A percentile compares a stretch with the other conserved stretches of the same genome.
Conservation (phyloP, 1,284 basidiomycete species). For the Hypsizygus ulmarius region DNA sequence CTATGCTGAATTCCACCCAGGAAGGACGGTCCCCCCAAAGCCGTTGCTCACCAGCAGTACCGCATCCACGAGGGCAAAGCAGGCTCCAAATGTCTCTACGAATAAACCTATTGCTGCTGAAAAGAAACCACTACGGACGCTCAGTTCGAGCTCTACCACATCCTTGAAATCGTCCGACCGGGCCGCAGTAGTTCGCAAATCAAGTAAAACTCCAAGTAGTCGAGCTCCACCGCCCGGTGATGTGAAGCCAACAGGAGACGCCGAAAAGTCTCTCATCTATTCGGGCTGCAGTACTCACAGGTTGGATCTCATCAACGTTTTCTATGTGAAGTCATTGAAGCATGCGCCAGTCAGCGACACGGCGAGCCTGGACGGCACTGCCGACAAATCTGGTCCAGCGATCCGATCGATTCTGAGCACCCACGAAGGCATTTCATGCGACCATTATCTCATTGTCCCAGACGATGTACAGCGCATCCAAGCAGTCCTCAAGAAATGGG, state of each 20-base stretch:
- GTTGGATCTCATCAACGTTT: conserved; percentile 20
- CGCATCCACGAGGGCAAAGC: conserved; percentile 16
- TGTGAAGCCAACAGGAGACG: not conserved
- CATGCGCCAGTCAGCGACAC: conserved; percentile 63
- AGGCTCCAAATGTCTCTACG: conserved; percentile 1
- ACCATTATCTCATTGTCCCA: conserved; percentile 46
- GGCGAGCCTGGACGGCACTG: conserved; percentile 47
- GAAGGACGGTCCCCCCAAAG: conserved; percentile 26
- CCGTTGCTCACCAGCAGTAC: conserved; percentile 18
- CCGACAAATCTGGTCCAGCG: conserved; percentile 65
- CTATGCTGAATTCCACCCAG: conserved; percentile 26
- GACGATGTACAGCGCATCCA: conserved; percentile 61
- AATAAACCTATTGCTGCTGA: not conserved
- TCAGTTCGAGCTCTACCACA: no score
- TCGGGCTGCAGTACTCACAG: conserved; percentile 34
- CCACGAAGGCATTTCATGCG: conserved; percentile 39
- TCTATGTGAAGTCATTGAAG: conserved; percentile 10
- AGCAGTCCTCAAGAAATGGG: conserved; percentile 45
- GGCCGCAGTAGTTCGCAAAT: not conserved
- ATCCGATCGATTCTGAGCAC: conserved; percentile 50
- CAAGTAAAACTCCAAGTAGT: not conserved
- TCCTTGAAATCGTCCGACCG: not conserved
- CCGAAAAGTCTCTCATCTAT: conserved; percentile 16
- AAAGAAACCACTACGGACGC: not conserved
- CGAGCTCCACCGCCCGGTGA: not conserved